Conservation (phyloP, 2,329 filamentous ascomycete species). For the Trichoderma cornu-damae region DNA sequence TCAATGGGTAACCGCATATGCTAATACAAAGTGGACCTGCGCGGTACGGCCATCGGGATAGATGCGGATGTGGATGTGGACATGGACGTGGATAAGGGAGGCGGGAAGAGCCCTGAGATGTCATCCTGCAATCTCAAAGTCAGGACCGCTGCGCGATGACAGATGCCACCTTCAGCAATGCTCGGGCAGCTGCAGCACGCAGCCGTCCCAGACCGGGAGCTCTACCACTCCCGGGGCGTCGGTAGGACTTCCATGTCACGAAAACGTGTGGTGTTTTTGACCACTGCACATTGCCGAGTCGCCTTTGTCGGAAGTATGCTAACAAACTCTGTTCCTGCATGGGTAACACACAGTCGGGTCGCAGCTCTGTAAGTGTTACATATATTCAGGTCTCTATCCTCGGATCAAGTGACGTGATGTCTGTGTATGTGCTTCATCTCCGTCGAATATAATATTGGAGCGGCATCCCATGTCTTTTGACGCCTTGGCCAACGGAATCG, state of each 20-base stretch:
- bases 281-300: constrained; percentile 2
- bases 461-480: not conserved
- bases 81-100: not conserved
- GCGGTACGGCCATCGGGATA: not conserved
- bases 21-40: constrained; percentile 7
- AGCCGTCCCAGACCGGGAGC: not conserved
- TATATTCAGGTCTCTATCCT: constrained; percentile 15
- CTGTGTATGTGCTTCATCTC: not conserved
- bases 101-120: not conserved
- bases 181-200: constrained; percentile 6
- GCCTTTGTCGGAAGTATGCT: constrained; percentile 12
- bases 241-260: not conserved
- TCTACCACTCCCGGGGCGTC: constrained; percentile 14
- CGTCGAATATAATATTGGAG: not conserved
- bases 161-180: constrained; percentile 1
- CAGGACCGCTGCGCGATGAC: constrained; percentile 9
- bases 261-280: constrained; percentile 9
- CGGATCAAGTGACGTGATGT: not conserved
- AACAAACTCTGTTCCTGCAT: constrained; percentile 20
- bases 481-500: not conserved
- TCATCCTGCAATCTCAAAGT: not conserved
- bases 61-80: not conserved
- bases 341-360: constrained; percentile 21
- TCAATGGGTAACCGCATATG: not conserved
- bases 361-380: constrained; percentile 17